Percentiles rank a stretch among this genome's conserved stretches.
Evolutionary conservation across 495 filamentous ascomycete species (phyloP).

Genomic region (Xylaria venustula): DNA sequence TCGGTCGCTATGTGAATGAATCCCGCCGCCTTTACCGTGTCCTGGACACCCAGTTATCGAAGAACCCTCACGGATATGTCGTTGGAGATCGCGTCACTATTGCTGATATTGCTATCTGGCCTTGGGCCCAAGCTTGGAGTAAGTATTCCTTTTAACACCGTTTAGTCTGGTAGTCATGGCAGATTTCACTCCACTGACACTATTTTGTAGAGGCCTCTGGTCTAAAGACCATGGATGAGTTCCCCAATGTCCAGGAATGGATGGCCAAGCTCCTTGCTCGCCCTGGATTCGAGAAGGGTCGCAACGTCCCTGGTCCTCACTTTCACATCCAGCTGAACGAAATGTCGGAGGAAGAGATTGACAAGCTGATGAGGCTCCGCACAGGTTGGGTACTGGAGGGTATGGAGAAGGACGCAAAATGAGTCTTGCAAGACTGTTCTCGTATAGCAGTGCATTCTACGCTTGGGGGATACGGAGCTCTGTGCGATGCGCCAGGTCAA

Average conservation of each 20-base stretch:
- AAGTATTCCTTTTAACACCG: neutral
- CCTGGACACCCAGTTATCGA: constrained; percentile 63
- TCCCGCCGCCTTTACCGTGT: constrained; percentile 70
- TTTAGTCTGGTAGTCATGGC: neutral
- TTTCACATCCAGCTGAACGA: neutral
- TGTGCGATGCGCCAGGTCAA: no score
- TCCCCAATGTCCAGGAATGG: neutral
- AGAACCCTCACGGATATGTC: constrained; percentile 53
- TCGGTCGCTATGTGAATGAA: constrained; percentile 69
- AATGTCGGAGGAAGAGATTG: neutral
- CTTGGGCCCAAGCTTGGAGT: constrained; percentile 52
- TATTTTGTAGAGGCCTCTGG: neutral
- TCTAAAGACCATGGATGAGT: neutral
- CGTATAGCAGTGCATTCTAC: no score
- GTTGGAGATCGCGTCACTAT: constrained; percentile 69
- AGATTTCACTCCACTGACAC: neutral
- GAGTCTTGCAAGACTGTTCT: neutral
- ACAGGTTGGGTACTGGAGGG: neutral
- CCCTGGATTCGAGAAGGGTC: neutral
- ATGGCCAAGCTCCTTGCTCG: neutral
- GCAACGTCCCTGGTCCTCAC: neutral
- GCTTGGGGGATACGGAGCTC: no score
- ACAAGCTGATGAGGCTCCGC: neutral
- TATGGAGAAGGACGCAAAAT: neutral
- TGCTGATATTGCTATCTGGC: constrained; percentile 68